Conservation (phyloP, 371 early-diverging fungal genomes). For the Mucor saturninus region DNA sequence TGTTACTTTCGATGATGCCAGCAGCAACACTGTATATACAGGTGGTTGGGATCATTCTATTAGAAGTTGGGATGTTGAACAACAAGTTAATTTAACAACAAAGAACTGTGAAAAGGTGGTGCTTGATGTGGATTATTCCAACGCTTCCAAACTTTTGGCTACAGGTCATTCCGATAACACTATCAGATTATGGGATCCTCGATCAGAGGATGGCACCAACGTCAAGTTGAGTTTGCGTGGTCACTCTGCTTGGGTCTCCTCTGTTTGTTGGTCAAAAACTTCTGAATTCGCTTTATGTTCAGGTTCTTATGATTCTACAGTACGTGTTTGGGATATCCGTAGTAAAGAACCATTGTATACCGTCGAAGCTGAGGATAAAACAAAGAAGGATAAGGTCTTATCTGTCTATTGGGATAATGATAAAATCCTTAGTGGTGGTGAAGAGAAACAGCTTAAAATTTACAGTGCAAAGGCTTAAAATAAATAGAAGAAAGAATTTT, state of each 20-base stretch:
- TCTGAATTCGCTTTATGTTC: conserved; percentile 77
- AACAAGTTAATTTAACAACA: conserved; percentile 72
- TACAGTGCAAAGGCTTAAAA: conserved; percentile 57
- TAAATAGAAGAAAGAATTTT: not conserved
- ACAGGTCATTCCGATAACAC: conserved; percentile 86
- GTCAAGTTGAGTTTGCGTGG: conserved; percentile 80
- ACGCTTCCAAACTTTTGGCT: conserved; percentile 71
- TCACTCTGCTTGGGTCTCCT: conserved; percentile 83
- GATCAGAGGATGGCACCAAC: conserved; percentile 74
- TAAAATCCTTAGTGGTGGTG: conserved; percentile 83
- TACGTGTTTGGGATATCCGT: conserved; percentile 95
- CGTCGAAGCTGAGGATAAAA: conserved; percentile 50
- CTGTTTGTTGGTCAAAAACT: conserved; percentile 86
- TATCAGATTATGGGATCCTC: conserved; percentile 90
- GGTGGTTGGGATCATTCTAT: conserved; percentile 96
- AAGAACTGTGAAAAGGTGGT: conserved; percentile 92
- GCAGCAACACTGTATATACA: conserved; percentile 69
- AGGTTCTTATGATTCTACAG: conserved; percentile 85
- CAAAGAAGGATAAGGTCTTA: conserved; percentile 71
- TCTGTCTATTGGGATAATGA: conserved; percentile 80
- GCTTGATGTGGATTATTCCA: conserved; percentile 75
- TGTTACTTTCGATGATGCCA: conserved; percentile 64
- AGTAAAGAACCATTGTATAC: conserved; percentile 77
- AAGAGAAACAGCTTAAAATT: conserved; percentile 79
- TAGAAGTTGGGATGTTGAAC: conserved; percentile 87